Evolutionary conservation across 2,329 filamentous ascomycete genomes (phyloP).

Genomic region (Aspergillus sp.): DNA sequence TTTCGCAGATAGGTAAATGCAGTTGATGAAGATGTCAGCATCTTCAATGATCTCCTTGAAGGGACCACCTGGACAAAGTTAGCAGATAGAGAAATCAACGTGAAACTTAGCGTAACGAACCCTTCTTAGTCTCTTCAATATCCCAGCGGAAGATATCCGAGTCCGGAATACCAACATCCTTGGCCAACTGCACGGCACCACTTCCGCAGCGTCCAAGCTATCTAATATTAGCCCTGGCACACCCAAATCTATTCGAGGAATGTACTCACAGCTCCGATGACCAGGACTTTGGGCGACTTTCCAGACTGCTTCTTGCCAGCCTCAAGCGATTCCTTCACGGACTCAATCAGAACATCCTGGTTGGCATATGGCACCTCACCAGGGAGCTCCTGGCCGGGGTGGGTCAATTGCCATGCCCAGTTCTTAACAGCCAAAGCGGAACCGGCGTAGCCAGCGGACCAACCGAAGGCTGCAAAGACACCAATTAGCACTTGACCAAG

Average conservation of each 20-base stretch:
- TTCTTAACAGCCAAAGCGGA: slow-evolving; percentile 68
- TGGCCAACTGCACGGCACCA: slow-evolving; percentile 74
- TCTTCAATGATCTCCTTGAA: slow-evolving; percentile 68
- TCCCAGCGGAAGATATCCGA: slow-evolving; percentile 69
- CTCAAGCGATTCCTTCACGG: slow-evolving; percentile 66
- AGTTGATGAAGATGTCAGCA: slow-evolving; percentile 72
- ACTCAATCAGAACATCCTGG: slow-evolving; percentile 63
- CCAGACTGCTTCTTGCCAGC: slow-evolving; percentile 61
- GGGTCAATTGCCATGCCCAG: slow-evolving; percentile 75
- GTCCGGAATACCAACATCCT: slow-evolving; percentile 64
- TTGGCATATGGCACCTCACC: slow-evolving; percentile 55
- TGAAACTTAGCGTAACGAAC: slow-evolving; percentile 20
- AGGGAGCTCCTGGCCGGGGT: slow-evolving; percentile 62
- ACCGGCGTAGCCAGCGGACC: slow-evolving; percentile 66
- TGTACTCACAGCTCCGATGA: slow-evolving; percentile 64
- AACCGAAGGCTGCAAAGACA: slow-evolving; percentile 40
- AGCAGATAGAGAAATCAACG: slow-evolving; percentile 1
- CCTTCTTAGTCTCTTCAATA: slow-evolving; percentile 68
- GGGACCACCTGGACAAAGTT: slow-evolving; percentile 51
- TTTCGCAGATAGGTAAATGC: slow-evolving; percentile 74
- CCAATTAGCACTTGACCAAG: not conserved
- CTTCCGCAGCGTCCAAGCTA: slow-evolving; percentile 62
- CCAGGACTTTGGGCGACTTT: slow-evolving; percentile 64
- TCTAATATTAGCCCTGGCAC: not conserved
- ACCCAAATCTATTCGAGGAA: not conserved